These are phyloP conservation scores for Penicillium odoratum DNA, from an alignment of 495 filamentous ascomycete genomes.

Conservation along the genomic window DNA sequence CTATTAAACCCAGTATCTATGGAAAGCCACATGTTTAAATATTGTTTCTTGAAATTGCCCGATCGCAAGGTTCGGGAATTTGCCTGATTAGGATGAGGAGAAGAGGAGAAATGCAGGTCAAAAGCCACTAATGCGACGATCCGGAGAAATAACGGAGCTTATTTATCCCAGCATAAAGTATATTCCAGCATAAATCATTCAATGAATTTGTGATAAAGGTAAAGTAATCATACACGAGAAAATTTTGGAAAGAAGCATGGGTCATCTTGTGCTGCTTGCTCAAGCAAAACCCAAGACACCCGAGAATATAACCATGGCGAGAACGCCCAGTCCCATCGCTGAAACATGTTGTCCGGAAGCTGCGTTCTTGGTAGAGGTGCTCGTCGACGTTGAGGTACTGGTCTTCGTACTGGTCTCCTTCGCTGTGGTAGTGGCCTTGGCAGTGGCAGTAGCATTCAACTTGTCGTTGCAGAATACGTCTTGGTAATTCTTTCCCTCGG, in stretches of 20 bases:
- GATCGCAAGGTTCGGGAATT: not conserved
- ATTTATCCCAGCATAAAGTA: too few relatives aligned
- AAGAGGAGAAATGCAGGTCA: not conserved
- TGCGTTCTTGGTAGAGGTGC: constrained; percentile 18
- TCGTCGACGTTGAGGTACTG: constrained; percentile 7
- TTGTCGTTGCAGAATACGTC: constrained; percentile 42
- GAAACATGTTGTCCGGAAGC: constrained; percentile 28
- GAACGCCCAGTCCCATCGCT: constrained; percentile 34
- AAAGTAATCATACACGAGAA: not conserved
- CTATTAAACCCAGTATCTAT: too few relatives aligned
- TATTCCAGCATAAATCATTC: too few relatives aligned
- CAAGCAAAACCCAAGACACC: constrained; percentile 32
- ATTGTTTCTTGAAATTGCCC: not conserved
- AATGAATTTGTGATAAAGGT: not conserved
- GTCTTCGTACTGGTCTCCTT: constrained; percentile 18
- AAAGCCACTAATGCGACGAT: constrained; percentile 7
- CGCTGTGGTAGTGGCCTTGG: constrained; percentile 24
- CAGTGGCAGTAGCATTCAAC: constrained; percentile 43
- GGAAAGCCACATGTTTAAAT: not conserved
- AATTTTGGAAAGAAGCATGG: not conserved
- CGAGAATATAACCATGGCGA: constrained; percentile 41
- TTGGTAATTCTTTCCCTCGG: constrained; percentile 29
- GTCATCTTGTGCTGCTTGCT: not conserved
- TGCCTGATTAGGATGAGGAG: constrained; percentile 5
- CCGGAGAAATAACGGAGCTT: not conserved